A percentile compares a stretch with the other conserved stretches of the same genome.
These are phyloP conservation scores for Calonectria pseudoturangicola DNA, from an alignment of 2,329 filamentous ascomycete genomes.

Conservation along the genomic window DNA sequence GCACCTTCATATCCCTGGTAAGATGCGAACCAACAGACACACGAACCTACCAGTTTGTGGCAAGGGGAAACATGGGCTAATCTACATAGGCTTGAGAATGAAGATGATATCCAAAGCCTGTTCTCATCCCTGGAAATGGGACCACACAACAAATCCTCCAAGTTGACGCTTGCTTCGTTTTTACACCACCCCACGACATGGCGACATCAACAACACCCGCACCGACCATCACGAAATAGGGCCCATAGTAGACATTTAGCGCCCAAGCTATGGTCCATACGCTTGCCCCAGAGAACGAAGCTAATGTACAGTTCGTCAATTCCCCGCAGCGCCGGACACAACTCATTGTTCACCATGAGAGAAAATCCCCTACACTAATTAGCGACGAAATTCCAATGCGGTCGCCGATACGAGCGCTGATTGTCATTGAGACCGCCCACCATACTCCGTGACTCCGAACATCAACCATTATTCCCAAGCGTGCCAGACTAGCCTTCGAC, in stretches of 20 bases:
- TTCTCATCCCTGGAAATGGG: neutral
- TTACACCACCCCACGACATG: too few species aligned
- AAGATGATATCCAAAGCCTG: slow-evolving; percentile 50
- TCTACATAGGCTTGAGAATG: slow-evolving; percentile 64
- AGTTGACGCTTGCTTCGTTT: neutral
- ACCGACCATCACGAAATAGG: slow-evolving; percentile 31
- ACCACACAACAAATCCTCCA: neutral
- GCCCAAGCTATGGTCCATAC: neutral
- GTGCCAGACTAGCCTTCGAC: neutral
- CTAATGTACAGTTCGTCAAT: neutral
- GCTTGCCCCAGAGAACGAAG: neutral
- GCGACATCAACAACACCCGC: slow-evolving; percentile 50
- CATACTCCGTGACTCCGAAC: neutral
- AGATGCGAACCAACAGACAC: slow-evolving; percentile 41
- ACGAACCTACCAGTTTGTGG: slow-evolving; percentile 1
- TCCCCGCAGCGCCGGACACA: neutral
- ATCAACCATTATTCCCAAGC: neutral
- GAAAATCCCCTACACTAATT: neutral
- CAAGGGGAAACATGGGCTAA: slow-evolving; percentile 45
- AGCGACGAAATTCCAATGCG: neutral
- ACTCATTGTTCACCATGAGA: neutral
- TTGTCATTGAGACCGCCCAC: neutral
- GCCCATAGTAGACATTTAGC: neutral
- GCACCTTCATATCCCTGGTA: slow-evolving; percentile 24
- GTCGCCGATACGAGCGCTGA: neutral